Evolutionary conservation across 2,329 filamentous ascomycete species (phyloP).

Genomic region (Teratosphaeria pseudoeucalypti): DNA sequence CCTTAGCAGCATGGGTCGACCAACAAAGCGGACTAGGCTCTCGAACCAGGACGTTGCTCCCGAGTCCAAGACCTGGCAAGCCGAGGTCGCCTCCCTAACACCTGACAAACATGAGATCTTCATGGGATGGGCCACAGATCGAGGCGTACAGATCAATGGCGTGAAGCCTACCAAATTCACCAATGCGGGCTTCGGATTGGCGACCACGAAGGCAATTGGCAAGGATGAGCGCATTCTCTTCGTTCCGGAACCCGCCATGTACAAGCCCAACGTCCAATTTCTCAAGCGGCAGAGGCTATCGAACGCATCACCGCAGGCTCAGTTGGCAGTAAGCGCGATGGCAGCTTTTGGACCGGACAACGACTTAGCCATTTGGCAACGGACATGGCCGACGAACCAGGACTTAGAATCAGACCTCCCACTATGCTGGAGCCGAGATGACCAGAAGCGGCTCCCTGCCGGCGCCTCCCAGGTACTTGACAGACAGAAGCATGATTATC

Average conservation of each 20-base stretch:
- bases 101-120: constrained; percentile 44
- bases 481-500: constrained; percentile 21
- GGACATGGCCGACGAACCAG: constrained; percentile 47
- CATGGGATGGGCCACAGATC: constrained; percentile 54
- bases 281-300: constrained; percentile 32
- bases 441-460: constrained; percentile 32
- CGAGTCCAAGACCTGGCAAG: neutral
- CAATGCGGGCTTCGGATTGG: constrained; percentile 44
- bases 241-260: constrained; percentile 53
- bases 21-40: constrained; percentile 3
- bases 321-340: constrained; percentile 47
- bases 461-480: constrained; percentile 23
- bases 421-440: constrained; percentile 39
- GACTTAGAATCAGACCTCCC: constrained; percentile 53
- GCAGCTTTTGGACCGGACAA: constrained; percentile 7
- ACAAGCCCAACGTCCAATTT: constrained; percentile 48
- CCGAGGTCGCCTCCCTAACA: neutral
- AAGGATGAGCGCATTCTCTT: constrained; percentile 51
- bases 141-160: constrained; percentile 57
- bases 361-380: constrained; percentile 12
- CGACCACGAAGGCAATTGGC: constrained; percentile 57
- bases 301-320: constrained; percentile 44
- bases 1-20: neutral
- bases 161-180: constrained; percentile 50
- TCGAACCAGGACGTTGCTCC: neutral